Conservation (phyloP, 768 basidiomycete genomes). For the Daedaleopsis sinensis region DNA sequence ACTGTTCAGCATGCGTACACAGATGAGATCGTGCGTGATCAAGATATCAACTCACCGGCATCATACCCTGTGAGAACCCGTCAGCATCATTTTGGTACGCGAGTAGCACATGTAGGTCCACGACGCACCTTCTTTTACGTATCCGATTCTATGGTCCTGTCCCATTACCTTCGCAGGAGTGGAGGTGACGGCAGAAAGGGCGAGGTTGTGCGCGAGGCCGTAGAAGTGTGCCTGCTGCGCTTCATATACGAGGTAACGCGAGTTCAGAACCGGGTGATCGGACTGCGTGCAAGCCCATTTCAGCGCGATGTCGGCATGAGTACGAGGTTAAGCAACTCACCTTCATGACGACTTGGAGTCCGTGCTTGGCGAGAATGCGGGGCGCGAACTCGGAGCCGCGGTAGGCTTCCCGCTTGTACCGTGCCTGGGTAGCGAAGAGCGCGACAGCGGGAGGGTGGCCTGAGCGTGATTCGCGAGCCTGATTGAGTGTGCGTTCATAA, state of each 20-base stretch:
- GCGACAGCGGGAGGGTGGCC: conserved; percentile 72
- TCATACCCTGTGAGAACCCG: conserved; percentile 7
- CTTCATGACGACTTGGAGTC: conserved; percentile 65
- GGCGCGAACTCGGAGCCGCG: conserved; percentile 68
- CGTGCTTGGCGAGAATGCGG: conserved; percentile 58
- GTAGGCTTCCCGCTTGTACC: conserved; percentile 68
- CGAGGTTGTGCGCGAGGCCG: conserved; percentile 65
- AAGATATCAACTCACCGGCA: neutral
- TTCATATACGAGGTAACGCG: conserved; percentile 58
- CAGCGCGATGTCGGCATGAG: neutral
- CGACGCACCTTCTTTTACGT: conserved; percentile 53
- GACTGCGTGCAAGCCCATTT: conserved; percentile 34
- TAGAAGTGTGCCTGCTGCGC: conserved; percentile 72
- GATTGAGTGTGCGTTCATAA: neutral
- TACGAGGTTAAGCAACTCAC: conserved; percentile 28
- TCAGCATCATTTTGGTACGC: neutral
- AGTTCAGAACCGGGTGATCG: conserved; percentile 58
- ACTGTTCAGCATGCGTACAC: too few species aligned
- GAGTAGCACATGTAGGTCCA: neutral
- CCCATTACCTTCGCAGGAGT: conserved; percentile 74
- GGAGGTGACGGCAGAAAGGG: conserved; percentile 70
- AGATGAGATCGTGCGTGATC: too few species aligned
- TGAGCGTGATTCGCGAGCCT: conserved; percentile 11
- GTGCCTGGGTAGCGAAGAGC: conserved; percentile 77
- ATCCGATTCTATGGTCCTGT: conserved; percentile 71